A percentile compares a stretch with the other conserved stretches of the same genome.
phyloP scores from a whole-genome alignment of 371 early-diverging fungal species.

The Polyrhizophydium stewartii region DNA sequence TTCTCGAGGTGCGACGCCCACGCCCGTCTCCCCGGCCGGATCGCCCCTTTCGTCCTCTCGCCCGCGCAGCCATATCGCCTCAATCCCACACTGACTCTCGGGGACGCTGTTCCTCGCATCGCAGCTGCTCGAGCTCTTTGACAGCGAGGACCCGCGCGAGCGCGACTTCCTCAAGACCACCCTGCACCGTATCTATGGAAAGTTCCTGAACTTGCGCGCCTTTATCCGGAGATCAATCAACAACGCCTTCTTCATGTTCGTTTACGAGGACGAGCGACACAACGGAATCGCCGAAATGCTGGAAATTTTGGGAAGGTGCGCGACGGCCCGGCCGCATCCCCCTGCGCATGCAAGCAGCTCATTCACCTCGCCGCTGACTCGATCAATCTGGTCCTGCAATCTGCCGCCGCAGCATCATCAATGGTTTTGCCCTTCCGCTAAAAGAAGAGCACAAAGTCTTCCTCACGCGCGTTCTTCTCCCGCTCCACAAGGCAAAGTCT shows the following conservation, averaged over 20 bases:
- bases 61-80: background rate
- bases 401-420: constrained; percentile 77
- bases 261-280: constrained; percentile 92
- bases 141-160: constrained; percentile 96
- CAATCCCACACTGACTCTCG: background rate
- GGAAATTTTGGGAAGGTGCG: constrained; percentile 91
- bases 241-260: constrained; percentile 94
- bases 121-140: constrained; percentile 89
- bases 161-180: constrained; percentile 96
- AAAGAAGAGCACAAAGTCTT: constrained; percentile 97
- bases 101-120: background rate
- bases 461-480: constrained; percentile 82
- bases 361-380: background rate
- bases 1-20: constrained; percentile 62
- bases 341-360: background rate
- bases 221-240: constrained; percentile 95
- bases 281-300: constrained; percentile 96
- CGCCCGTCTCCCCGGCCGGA: too few species aligned
- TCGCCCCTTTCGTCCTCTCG: background rate
- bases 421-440: constrained; percentile 95
- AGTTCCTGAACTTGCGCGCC: constrained; percentile 90
- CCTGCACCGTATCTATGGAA: constrained; percentile 94
- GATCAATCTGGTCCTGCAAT: background rate
- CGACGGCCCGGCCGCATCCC: background rate
- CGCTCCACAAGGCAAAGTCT: constrained; percentile 89